Conservation (phyloP, 2,329 filamentous ascomycete genomes). For the Iodosphaeria phyllophila region DNA sequence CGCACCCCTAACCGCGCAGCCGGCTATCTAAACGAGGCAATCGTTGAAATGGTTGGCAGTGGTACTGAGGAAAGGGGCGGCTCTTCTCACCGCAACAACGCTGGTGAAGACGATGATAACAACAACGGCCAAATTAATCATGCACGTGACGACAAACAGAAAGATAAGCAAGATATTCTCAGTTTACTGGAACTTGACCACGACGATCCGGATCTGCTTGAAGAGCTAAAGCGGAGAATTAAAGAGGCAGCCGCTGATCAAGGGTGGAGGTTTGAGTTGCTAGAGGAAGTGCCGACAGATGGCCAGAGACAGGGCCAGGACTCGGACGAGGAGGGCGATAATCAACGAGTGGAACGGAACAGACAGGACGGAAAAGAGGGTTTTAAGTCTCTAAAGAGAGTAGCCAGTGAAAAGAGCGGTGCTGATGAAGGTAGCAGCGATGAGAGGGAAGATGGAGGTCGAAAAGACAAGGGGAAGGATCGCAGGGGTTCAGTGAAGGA, state of each 20-base stretch:
- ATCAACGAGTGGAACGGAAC: no score
- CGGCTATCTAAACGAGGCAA: no score
- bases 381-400: no score
- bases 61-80: conserved; percentile 2
- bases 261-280: conserved; percentile 65
- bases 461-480: no score
- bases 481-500: no score
- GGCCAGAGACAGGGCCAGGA: background rate
- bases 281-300: conserved; percentile 39
- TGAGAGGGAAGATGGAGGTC: no score
- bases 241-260: conserved; percentile 49
- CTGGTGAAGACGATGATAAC: conserved; percentile 8
- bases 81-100: conserved; percentile 5
- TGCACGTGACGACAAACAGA: conserved; percentile 23
- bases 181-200: conserved; percentile 49
- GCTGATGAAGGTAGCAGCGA: no score
- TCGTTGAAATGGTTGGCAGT: no score
- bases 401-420: no score
- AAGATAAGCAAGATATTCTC: conserved; percentile 41
- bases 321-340: background rate
- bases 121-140: conserved; percentile 25
- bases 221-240: conserved; percentile 49
- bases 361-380: no score
- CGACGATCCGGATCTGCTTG: conserved; percentile 46
- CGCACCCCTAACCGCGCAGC: no score